Evolutionary conservation across 257 asterid genomes (phyloP).

Genomic region (Apocynum venetum): DNA sequence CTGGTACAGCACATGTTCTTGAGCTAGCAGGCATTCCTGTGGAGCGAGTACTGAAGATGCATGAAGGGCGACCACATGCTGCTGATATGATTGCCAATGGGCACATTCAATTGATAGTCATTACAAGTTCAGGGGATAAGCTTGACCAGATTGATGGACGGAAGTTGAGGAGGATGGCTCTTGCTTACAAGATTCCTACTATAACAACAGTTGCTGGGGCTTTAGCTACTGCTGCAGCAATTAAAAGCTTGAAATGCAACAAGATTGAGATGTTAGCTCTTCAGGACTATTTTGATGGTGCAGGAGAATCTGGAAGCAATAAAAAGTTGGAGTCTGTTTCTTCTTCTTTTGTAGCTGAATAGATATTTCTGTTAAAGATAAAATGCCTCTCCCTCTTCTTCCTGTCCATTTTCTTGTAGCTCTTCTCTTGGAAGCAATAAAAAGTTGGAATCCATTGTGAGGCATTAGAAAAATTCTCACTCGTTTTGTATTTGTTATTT

Average conservation of each 20-base stretch:
- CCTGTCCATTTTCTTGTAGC: not conserved
- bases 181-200: conserved; percentile 86
- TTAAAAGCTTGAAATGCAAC: conserved; percentile 70
- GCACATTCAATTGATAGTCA: conserved; percentile 88
- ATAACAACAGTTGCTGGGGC: conserved; percentile 96
- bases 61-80: conserved; percentile 92
- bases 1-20: conserved; percentile 89
- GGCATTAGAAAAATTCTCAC: not conserved
- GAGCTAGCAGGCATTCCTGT: conserved; percentile 65
- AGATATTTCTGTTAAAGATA: conserved; percentile 10
- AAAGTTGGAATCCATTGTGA: not conserved
- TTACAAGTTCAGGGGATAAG: conserved; percentile 81
- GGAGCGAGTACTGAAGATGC: conserved; percentile 84
- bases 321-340: conserved; percentile 44
- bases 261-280: conserved; percentile 85
- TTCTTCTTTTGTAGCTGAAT: conserved; percentile 32
- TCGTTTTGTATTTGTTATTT: not conserved
- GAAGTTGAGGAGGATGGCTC: conserved; percentile 90
- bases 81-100: conserved; percentile 87
- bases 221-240: conserved; percentile 90
- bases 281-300: conserved; percentile 72
- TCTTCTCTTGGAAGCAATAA: not conserved
- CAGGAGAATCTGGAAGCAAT: conserved; percentile 22
- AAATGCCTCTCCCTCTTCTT: not conserved
- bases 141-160: conserved; percentile 87